phyloP scores from a whole-genome alignment of 495 filamentous ascomycete genomes.

The Tuber brumale region DNA sequence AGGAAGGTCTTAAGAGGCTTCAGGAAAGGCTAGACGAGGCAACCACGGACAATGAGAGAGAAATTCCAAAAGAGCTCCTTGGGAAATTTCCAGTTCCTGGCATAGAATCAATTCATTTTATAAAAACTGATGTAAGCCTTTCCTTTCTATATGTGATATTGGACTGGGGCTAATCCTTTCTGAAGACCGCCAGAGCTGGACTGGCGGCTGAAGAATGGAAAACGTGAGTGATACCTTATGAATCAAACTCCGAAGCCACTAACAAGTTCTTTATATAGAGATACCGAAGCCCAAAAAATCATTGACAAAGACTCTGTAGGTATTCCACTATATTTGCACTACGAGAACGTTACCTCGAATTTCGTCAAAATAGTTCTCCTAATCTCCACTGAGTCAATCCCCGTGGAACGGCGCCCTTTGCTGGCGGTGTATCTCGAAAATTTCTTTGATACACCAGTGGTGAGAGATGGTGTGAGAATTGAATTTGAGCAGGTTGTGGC shows the following conservation, averaged over 20 bases:
- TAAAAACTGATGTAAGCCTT: conserved; percentile 54
- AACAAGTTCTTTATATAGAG: conserved; percentile 37
- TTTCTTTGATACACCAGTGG: conserved; percentile 87
- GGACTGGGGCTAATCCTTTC: not conserved
- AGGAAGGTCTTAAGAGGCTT: conserved; percentile 62
- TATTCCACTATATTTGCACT: conserved; percentile 86
- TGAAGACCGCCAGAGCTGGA: conserved; percentile 70
- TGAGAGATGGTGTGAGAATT: conserved; percentile 66
- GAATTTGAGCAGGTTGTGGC: conserved; percentile 89
- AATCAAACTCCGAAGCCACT: conserved; percentile 7
- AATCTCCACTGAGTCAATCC: conserved; percentile 66
- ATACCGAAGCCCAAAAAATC: conserved; percentile 66
- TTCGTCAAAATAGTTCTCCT: conserved; percentile 79
- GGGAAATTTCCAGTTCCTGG: conserved; percentile 73
- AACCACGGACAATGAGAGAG: conserved; percentile 72
- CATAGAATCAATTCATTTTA: conserved; percentile 85
- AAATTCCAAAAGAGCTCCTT: conserved; percentile 69
- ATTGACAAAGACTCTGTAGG: conserved; percentile 63
- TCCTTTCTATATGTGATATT: not conserved
- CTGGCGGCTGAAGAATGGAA: conserved; percentile 63
- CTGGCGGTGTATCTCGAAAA: conserved; percentile 77
- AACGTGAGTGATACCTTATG: conserved; percentile 36
- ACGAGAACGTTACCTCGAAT: conserved; percentile 81
- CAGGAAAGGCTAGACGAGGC: conserved; percentile 69
- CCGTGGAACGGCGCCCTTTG: conserved; percentile 69